Evolutionary conservation across 257 asterid species (phyloP), one percentile per base, ranked within the genome.

Genomic region (Solanum piurae): DNA sequence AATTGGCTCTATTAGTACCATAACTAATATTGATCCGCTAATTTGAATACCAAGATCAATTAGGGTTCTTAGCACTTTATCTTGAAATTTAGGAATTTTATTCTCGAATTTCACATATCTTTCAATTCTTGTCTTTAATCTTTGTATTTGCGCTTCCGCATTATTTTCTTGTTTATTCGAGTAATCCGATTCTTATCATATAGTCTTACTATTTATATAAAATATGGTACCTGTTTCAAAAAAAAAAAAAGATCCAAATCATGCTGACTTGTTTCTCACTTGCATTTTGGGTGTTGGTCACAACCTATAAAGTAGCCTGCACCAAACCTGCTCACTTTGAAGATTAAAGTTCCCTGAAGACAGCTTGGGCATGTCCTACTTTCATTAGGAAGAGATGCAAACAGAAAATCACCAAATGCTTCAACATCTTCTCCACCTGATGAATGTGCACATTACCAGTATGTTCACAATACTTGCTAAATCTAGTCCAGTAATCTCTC

Each of bases 281-380:
- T 95, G 98, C 98, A 97, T 88, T 88, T 92, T 83, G 98, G 98
- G 94, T 95, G 98, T 87, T 96, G 97, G 93, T 95, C 98, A 86
- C 99, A 96, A 87, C 97, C 98, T 83, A 96, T 94, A 89, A 94
- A 96, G 88, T 95, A 96, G 62, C 98, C 98, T 40, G 95, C 97
- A 49, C 99, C 99, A 88, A 93, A 92, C 89, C 94, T 93, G 91
- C 99, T 94, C 64, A 96, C 96, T 92, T 95, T 96, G 92, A 96
- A 96, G 86, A 89, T 91, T 89, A 95, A 91, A n/a, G 94, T 93
- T 89, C 98, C 98, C 68, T 89, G 92, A 36, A 40, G 68, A 92
- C 98, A 97, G 88, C 97, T 94, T 29, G 99, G 99, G 90, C 99
- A 97, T 37, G 93, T 91, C 93, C 95, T 97, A 86, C 90, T 88